Evolutionary conservation across 495 filamentous ascomycete species (phyloP).

Genomic region (Aspergillus egyptiacus): DNA sequence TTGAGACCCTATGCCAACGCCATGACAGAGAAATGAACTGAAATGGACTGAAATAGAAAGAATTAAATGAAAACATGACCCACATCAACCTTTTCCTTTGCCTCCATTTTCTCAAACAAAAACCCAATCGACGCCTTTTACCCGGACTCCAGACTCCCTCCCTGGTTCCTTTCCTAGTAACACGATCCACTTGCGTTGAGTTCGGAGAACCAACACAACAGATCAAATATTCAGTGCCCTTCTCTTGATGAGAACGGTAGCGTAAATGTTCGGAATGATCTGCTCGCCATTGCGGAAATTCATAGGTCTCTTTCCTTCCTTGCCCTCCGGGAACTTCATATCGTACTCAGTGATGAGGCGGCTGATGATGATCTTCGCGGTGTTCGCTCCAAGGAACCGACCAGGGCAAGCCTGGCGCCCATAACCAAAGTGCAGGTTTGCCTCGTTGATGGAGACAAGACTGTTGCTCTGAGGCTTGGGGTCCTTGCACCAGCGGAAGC

Average conservation of each 20-base stretch:
- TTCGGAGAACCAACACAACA: too few species aligned
- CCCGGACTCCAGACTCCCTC: too few species aligned
- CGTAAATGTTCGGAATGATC: conserved; percentile 24
- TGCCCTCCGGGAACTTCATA: conserved; percentile 28
- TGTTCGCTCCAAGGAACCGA: conserved; percentile 49
- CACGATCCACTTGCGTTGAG: too few species aligned
- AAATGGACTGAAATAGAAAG: too few species aligned
- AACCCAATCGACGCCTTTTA: too few species aligned
- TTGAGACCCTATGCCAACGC: too few species aligned
- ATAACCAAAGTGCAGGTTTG: conserved; percentile 32
- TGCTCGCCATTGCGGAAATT: conserved; percentile 30
- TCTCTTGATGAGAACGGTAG: conserved; percentile 26
- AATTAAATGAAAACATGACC: too few species aligned
- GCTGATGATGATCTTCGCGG: conserved; percentile 52
- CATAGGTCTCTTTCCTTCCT: conserved; percentile 17
- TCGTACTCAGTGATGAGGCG: conserved; percentile 50
- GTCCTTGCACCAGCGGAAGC: conserved; percentile 32
- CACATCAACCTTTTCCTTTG: too few species aligned
- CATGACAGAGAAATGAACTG: too few species aligned
- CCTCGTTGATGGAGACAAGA: conserved; percentile 21
- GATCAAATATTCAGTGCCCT: conserved; percentile 5
- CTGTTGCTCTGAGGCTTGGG: conserved; percentile 4
- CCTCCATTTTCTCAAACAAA: too few species aligned
- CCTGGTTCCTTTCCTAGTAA: too few species aligned
- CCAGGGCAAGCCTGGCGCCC: conserved; percentile 46